Evolutionary conservation across 1,139 yeast genomes (phyloP), one percentile per base, ranked within the genome.

Genomic region (Candida dubliniensis): DNA sequence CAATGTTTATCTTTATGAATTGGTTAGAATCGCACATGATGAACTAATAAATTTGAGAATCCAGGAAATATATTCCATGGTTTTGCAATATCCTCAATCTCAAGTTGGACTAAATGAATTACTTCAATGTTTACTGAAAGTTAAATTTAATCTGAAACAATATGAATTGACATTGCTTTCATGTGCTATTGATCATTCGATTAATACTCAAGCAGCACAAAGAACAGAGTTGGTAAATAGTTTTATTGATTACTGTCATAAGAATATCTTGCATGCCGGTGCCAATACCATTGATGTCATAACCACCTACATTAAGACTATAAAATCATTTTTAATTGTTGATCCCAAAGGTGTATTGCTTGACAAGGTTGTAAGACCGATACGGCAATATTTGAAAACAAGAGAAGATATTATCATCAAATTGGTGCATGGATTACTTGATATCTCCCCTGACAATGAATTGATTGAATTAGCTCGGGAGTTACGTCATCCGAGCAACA

Each of bases 281-380:
- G 79, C 87, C 0, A 83, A 87, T 52, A 93, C 98, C 0, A 74
- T 78, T 2, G 90, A 84, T 46, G 84, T 90, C 2, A 77, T 93
- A 24, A 65, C 80, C 1, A 78, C 78, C 38, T 91, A 88, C 57
- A 81, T 87, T 3, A 77, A 82, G 24, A 82, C 95, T 0, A 85
- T 91, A 40, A 76, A 81, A 51, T 76, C 91, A 0, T 88, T 93
- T 49, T 63, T 86, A 26, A 67, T 84, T 0, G 70, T 93, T n/a
- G 98, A 93, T 56, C 96, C 96, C 1, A 76, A 87, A 36, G 97
- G 96, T 0, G 95, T 89, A 0, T 63, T 89, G 10, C 67, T 89
- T 9, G 96, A 88, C 59, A 81, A 81, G 48, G 95, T 86, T 0
- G 80, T 87, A 0, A 64, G 91, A 29, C 95, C 95, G 0, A 84